Conservation (phyloP, 805 yeast species). For the Ogataea degrootiae region DNA sequence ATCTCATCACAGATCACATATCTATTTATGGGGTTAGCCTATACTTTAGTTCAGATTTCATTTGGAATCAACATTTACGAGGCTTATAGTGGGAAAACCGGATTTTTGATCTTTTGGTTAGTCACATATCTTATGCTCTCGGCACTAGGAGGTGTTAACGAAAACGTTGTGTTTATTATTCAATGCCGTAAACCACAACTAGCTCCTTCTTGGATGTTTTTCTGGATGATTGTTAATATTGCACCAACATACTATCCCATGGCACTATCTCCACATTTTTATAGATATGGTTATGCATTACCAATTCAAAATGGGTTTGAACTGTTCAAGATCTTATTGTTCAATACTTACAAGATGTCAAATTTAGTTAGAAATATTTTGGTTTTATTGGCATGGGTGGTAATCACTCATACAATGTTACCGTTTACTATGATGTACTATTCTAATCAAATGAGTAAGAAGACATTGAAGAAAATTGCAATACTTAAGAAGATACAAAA, state of each 20-base stretch:
- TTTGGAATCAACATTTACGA: slow-evolving; percentile 56
- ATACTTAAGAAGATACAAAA: slow-evolving; percentile 6
- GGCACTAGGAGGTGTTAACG: slow-evolving; percentile 68
- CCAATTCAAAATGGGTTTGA: slow-evolving; percentile 62
- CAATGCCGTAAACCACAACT: slow-evolving; percentile 50
- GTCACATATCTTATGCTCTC: slow-evolving; percentile 56
- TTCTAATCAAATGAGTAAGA: slow-evolving; percentile 9
- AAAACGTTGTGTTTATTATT: slow-evolving; percentile 49
- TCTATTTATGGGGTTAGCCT: slow-evolving; percentile 48
- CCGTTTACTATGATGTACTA: slow-evolving; percentile 32
- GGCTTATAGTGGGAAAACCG: slow-evolving; percentile 53
- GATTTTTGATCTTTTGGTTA: slow-evolving; percentile 69
- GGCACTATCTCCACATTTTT: slow-evolving; percentile 48
- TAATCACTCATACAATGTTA: slow-evolving; percentile 38
- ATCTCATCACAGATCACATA: slow-evolving; percentile 47
- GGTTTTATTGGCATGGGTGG: slow-evolving; percentile 55
- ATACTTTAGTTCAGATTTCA: slow-evolving; percentile 56
- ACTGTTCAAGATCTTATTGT: slow-evolving; percentile 50
- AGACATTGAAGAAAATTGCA: slow-evolving; percentile 9
- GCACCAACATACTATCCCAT: slow-evolving; percentile 61
- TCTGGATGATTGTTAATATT: slow-evolving; percentile 62
- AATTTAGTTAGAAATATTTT: slow-evolving; percentile 58
- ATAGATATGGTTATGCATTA: slow-evolving; percentile 60
- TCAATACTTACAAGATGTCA: slow-evolving; percentile 47
- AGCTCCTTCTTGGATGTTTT: slow-evolving; percentile 61